phyloP scores from a whole-genome alignment of 495 filamentous ascomycete genomes.

The Podospora didyma region DNA sequence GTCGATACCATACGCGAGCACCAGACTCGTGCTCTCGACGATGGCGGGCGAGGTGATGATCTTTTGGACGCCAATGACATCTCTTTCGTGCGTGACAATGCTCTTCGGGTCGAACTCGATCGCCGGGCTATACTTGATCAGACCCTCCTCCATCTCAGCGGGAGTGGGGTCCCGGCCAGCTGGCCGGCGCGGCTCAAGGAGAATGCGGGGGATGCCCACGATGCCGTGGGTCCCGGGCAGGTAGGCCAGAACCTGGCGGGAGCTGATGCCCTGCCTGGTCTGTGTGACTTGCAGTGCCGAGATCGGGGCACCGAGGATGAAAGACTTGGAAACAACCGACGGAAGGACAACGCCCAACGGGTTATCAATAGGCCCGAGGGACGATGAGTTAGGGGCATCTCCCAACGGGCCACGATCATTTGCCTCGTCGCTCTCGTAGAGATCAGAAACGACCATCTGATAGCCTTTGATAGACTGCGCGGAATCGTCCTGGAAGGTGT shows the following conservation, averaged over 20 bases:
- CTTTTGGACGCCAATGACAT: slow-evolving; percentile 69
- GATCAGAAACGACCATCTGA: slow-evolving; percentile 79
- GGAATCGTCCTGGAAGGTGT: slow-evolving; percentile 42
- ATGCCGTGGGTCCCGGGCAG: slow-evolving; percentile 68
- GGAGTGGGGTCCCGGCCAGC: slow-evolving; percentile 78
- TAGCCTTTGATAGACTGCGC: slow-evolving; percentile 69
- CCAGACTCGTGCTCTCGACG: slow-evolving; percentile 89
- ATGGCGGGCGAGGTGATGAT: slow-evolving; percentile 70
- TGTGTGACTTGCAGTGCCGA: slow-evolving; percentile 77
- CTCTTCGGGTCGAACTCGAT: slow-evolving; percentile 83
- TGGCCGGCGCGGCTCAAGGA: slow-evolving; percentile 85
- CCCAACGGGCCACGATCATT: slow-evolving; percentile 85
- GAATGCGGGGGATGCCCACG: slow-evolving; percentile 68
- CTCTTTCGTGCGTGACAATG: slow-evolving; percentile 75
- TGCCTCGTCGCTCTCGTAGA: slow-evolving; percentile 77
- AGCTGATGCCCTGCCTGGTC: slow-evolving; percentile 90
- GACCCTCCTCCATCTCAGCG: slow-evolving; percentile 76
- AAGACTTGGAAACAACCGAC: slow-evolving; percentile 72
- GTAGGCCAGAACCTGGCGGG: slow-evolving; percentile 73
- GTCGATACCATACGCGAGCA: slow-evolving; percentile 87
- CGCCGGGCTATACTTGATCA: slow-evolving; percentile 67
- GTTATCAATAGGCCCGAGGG: slow-evolving; percentile 51
- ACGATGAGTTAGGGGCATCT: slow-evolving; percentile 66
- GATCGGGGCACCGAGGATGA: slow-evolving; percentile 70
- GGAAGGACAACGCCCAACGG: slow-evolving; percentile 49